Evolutionary conservation across 2,329 filamentous ascomycete species (phyloP), one percentile per base, ranked within the genome.

Genomic region (Aureobasidium subglaciale): DNA sequence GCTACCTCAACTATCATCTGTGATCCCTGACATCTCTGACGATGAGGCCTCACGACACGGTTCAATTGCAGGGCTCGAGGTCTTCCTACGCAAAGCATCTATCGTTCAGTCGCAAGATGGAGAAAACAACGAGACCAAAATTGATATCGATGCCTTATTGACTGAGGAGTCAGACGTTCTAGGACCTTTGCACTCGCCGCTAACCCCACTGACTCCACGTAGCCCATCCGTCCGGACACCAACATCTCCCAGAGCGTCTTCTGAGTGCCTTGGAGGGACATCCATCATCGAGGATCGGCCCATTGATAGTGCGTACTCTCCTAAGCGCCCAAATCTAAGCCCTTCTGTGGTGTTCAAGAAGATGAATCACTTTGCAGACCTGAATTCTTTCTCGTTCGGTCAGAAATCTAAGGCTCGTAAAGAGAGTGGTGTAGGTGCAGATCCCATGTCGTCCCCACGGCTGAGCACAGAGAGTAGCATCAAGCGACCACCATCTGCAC

Each of bases 371-470:
- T 53, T 53, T 30, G 27, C 35, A 9, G 49, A 53, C 11, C 15
- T 53, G 16, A 16, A 35, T n/a, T 32, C 50, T 1, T 54, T 54
- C 20, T 54, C 50, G 2, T 54, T 54, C n/a, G 29, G 50, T 5
- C 37, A 42, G 9, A 13, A 6, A 1, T 16, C 38, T 4, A 54
- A 54, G 10, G 40, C 13, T 6, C 50, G 50, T 7, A 43, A 54
- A 22, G 38, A 42, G 13, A 54, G 50, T 25, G 18, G 18, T 16
- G 15, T 9, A n/a, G 29, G 13, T 2, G 38, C 40, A 35, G 38
- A 52, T 16, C 27, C 50, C 5, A 34, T 54, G 25, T 30, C 25
- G 8, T 46, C 25, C 10, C 25, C 27, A 18, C 42, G 37, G 8
- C 20, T 20, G 32, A 50, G 32, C 10, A 15, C n/a, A 11, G 46